Percentiles rank a stretch among this genome's conserved stretches.
Conservation (phyloP, 2,329 filamentous ascomycete genomes). For the Rugonectria rugulosa region DNA sequence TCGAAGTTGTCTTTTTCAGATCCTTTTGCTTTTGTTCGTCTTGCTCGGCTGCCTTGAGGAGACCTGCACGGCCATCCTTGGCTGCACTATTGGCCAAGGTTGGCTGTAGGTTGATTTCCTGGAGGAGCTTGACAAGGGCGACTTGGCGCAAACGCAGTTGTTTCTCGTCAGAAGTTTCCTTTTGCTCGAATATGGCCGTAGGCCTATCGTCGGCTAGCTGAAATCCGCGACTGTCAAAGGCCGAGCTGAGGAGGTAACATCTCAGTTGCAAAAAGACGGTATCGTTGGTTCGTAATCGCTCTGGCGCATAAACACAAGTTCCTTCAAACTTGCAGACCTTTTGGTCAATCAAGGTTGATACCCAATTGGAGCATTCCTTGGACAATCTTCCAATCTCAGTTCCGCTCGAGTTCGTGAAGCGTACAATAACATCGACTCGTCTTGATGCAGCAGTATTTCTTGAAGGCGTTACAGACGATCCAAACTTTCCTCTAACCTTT, state of each 20-base stretch:
- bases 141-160: constrained; percentile 85
- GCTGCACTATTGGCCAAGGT: constrained; percentile 77
- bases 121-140: constrained; percentile 85
- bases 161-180: constrained; percentile 86
- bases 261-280: constrained; percentile 90
- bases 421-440: constrained; percentile 85
- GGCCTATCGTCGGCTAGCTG: constrained; percentile 73
- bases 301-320: constrained; percentile 87
- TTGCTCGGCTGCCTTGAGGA: constrained; percentile 87
- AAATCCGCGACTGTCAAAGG: constrained; percentile 72
- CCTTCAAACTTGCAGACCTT: constrained; percentile 88
- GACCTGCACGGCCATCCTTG: constrained; percentile 81
- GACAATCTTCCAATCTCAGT: constrained; percentile 87
- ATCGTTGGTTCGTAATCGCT: constrained; percentile 86
- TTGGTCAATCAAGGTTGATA: constrained; percentile 91
- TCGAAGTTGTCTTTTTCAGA: constrained; percentile 44
- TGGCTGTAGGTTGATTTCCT: constrained; percentile 85
- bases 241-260: constrained; percentile 76
- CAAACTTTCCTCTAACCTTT: constrained; percentile 54
- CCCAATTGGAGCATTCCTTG: constrained; percentile 89
- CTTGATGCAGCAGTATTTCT: constrained; percentile 63
- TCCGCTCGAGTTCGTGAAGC: constrained; percentile 82
- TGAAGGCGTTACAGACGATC: constrained; percentile 41
- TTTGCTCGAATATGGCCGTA: constrained; percentile 79
- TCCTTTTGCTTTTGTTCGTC: constrained; percentile 78